phyloP scores from a whole-genome alignment of 176 grass and related monocot genomes.

The Musa beccarii region DNA sequence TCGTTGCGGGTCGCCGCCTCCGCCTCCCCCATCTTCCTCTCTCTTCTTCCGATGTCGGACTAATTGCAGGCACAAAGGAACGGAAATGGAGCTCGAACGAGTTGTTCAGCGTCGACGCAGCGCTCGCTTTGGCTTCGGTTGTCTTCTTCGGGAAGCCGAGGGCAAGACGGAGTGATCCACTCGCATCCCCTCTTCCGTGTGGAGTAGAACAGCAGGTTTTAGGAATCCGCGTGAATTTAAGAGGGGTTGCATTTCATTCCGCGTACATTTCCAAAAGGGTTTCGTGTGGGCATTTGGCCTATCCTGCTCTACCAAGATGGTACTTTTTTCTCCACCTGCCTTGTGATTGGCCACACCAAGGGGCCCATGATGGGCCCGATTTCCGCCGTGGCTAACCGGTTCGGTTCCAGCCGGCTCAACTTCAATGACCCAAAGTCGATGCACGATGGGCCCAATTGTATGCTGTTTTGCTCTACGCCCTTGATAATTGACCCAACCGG shows the following conservation, averaged over 20 bases:
- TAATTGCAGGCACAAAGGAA: too few relatives aligned
- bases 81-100: background rate
- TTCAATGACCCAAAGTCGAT: too few relatives aligned
- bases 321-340: too few relatives aligned
- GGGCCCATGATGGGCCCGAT: too few relatives aligned
- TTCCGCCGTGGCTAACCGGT: too few relatives aligned
- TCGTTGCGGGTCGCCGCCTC: background rate
- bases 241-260: background rate
- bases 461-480: too few relatives aligned
- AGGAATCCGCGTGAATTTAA: constrained; percentile 1
- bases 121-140: background rate
- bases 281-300: background rate
- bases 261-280: background rate
- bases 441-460: too few relatives aligned
- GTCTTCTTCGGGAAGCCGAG: background rate
- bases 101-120: background rate
- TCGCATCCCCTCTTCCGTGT: background rate
- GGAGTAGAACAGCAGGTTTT: background rate
- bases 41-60: too few relatives aligned
- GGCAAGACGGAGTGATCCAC: background rate
- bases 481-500: too few relatives aligned
- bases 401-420: too few relatives aligned
- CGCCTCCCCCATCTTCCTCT: background rate
- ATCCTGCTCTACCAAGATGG: too few relatives aligned
- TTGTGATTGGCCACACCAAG: too few relatives aligned